Percentiles rank a stretch among this genome's conserved stretches.
phyloP scores from a whole-genome alignment of 176 grass and related monocot species.

The Carex parvula region DNA sequence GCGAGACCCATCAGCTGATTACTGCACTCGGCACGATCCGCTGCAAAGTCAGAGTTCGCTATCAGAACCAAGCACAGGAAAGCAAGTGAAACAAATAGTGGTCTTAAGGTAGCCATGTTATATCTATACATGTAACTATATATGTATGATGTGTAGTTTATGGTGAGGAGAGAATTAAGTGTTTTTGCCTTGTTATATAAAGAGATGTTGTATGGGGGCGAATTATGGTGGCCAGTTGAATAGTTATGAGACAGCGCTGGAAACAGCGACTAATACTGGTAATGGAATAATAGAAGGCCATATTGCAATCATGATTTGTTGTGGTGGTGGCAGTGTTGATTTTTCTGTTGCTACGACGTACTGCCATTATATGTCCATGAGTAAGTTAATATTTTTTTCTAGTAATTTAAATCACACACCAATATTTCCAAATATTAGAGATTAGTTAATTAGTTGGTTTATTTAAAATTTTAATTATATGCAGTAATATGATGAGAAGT shows the following conservation, averaged over 20 bases:
- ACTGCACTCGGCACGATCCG: conserved; percentile 57
- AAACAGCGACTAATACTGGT: conserved; percentile 21
- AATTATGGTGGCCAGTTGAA: conserved; percentile 6
- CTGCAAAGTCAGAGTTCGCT: conserved; percentile 38
- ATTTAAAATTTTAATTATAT: too few relatives aligned
- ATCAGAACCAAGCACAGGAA: conserved; percentile 1
- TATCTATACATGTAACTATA: neutral
- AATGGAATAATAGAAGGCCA: neutral
- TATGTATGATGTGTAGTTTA: neutral
- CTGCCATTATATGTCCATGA: too few relatives aligned
- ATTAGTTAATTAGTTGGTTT: too few relatives aligned
- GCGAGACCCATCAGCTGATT: conserved; percentile 58
- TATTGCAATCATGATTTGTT: neutral
- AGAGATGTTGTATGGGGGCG: neutral
- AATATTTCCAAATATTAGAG: too few relatives aligned
- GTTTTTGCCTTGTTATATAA: conserved; percentile 19
- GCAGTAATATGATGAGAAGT: too few relatives aligned
- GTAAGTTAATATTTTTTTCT: too few relatives aligned
- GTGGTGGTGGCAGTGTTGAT: too few relatives aligned
- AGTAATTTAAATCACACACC: too few relatives aligned
- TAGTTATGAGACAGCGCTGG: conserved; percentile 10
- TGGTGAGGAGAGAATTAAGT: conserved; percentile 12
- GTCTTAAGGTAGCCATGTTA: conserved; percentile 11
- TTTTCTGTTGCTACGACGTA: too few relatives aligned
- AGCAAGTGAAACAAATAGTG: neutral